A percentile compares a stretch with the other conserved stretches of the same genome.
phyloP scores from a whole-genome alignment of 305 asterid genomes.

The Striga hermonthica region DNA sequence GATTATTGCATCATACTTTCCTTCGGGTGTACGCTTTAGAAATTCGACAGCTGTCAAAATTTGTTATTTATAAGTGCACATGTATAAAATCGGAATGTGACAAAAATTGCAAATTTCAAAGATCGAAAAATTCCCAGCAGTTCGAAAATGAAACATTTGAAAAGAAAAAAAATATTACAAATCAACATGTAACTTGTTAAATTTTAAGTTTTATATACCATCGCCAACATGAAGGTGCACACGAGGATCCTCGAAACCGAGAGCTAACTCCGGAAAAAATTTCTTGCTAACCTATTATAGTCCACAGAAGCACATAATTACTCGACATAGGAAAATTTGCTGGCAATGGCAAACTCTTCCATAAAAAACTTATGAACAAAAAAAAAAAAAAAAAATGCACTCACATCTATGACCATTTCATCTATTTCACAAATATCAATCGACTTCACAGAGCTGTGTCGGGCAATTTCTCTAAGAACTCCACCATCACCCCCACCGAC shows the following conservation, averaged over 20 bases:
- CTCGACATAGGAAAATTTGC: neutral
- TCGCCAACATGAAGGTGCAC: conserved; percentile 90
- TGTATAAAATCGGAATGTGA: too few relatives aligned
- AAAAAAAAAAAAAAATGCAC: conserved; percentile 30
- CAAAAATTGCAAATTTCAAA: neutral
- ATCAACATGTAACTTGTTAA: neutral
- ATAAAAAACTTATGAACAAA: conserved; percentile 11
- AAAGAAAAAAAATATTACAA: neutral
- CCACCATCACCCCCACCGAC: conserved; percentile 99
- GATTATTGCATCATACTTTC: conserved; percentile 81
- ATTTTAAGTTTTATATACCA: conserved; percentile 43
- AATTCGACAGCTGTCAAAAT: conserved; percentile 68
- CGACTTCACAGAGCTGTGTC: conserved; percentile 77
- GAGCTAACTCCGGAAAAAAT: conserved; percentile 79
- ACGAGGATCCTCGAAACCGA: conserved; percentile 95
- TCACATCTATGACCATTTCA: conserved; percentile 92
- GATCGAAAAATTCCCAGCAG: too few relatives aligned
- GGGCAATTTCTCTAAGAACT: conserved; percentile 86
- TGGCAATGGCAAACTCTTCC: neutral
- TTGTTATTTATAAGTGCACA: too few relatives aligned
- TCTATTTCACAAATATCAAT: conserved; percentile 97
- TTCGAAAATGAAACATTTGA: too few relatives aligned
- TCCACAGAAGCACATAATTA: conserved; percentile 9
- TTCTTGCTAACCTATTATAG: conserved; percentile 75
- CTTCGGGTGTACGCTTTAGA: conserved; percentile 57